These are phyloP conservation scores for Russula dissimulans DNA, from an alignment of 768 basidiomycete genomes.

Conservation along the genomic window DNA sequence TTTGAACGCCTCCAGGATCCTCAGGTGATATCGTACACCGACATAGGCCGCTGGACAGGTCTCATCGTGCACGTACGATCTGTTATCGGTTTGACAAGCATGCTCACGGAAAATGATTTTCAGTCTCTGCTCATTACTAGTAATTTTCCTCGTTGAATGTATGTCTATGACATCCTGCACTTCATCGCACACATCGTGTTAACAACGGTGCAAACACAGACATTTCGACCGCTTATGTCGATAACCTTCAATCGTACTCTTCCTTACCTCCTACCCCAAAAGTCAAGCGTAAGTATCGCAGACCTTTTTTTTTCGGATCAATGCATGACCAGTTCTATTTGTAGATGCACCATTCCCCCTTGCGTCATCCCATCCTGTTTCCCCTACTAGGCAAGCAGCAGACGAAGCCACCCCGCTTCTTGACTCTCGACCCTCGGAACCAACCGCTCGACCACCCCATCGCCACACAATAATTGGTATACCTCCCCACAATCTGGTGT, in stretches of 20 bases:
- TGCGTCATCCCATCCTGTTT: neutral
- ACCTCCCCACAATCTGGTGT: slow-evolving; percentile 13
- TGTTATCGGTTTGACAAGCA: slow-evolving; percentile 11
- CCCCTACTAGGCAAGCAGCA: neutral
- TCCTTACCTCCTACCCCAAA: slow-evolving; percentile 32
- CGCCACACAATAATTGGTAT: neutral
- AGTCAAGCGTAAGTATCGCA: slow-evolving; percentile 4
- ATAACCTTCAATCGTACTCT: slow-evolving; percentile 53
- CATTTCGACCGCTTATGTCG: slow-evolving; percentile 65
- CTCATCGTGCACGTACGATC: slow-evolving; percentile 53
- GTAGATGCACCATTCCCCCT: neutral
- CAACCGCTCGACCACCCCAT: neutral
- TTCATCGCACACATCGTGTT: neutral
- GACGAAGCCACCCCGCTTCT: slow-evolving; percentile 12
- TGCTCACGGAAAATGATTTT: neutral
- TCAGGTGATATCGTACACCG: slow-evolving; percentile 32
- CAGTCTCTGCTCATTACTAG: slow-evolving; percentile 54
- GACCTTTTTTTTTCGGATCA: neutral
- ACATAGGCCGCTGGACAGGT: slow-evolving; percentile 52
- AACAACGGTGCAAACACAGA: slow-evolving; percentile 33
- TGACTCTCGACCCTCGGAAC: neutral
- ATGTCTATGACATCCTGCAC: slow-evolving; percentile 20
- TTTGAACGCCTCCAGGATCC: slow-evolving; percentile 50
- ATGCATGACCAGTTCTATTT: neutral
- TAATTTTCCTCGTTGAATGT: slow-evolving; percentile 80